Evolutionary conservation across 805 yeast genomes (phyloP), one percentile per base, ranked within the genome.

Genomic region (Jamesozyma hellenica): DNA sequence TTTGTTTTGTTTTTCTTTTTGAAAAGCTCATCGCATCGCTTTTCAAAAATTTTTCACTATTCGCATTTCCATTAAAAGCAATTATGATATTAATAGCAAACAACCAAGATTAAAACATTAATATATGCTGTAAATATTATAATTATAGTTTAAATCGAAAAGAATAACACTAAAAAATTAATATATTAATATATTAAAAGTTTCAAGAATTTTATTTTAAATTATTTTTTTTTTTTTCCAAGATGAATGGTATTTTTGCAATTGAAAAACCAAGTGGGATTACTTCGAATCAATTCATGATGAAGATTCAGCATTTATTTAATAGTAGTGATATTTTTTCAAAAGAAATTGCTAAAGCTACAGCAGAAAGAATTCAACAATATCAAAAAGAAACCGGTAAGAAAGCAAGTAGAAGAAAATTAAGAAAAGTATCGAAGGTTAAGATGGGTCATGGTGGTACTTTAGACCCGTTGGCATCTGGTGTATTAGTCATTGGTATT

Each of bases 381-480:
- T 52, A 60, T 21, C 61, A 63, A 41, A 45, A 54, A 37, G 48
- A 58, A 32, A 61, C 66, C 55, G 66, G 73, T 41, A 60, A 67
- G 38, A 67, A 64, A 40, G 68, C 75, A 28, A 70, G 75, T 33
- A 69, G 72, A 43, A 70, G 74, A 39, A 72, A 74, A 42, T 66
- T 72, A 23, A 64, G 70, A 18, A 67, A 68, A 26, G 65, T 73
- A 4, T 49, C 63, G 5, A 79, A 78, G 50, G 77, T 88, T 27
- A 92, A 92, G 54, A 81, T 90, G 68, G 99, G 99, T 1, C 99
- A 92, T 60, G 99, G 98, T 15, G 99, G 99, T 9, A 92, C 99
- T 0, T 66, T 92, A 29, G 99, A 92, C 54, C 96, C 97, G 0
- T 63, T 84, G 32, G 99, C 99, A 0, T 78, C 87, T n/a, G 99